Conservation (phyloP, 768 basidiomycete species). For the Kwoniella dejecticola region DNA sequence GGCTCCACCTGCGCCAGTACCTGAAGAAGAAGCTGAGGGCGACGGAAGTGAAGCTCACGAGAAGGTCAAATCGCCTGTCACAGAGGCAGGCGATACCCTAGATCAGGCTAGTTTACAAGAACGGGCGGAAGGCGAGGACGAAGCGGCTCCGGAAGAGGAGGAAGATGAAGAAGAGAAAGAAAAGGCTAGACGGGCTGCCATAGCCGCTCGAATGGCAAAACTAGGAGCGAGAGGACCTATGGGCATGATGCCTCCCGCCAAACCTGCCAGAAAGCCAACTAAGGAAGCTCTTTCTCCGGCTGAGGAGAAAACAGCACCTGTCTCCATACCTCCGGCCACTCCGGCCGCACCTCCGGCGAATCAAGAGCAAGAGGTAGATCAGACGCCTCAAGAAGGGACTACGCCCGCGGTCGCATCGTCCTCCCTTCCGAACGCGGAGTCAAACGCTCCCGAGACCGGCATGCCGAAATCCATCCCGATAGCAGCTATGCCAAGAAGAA, state of each 20-base stretch:
- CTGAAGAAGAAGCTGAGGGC: conserved; percentile 35
- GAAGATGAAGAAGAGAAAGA: conserved; percentile 51
- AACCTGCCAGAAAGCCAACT: conserved; percentile 65
- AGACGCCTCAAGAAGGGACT: conserved; percentile 7
- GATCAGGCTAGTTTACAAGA: conserved; percentile 29
- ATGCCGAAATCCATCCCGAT: conserved; percentile 65
- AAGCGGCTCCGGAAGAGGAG: conserved; percentile 20
- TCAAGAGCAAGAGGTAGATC: conserved; percentile 1
- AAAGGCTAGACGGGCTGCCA: conserved; percentile 66
- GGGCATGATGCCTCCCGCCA: conserved; percentile 67
- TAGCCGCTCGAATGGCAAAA: conserved; percentile 90
- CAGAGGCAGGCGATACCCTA: conserved; percentile 15
- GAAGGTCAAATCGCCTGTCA: conserved; percentile 15
- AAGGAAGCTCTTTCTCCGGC: conserved; percentile 52
- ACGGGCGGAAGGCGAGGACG: conserved; percentile 63
- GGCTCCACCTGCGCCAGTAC: conserved; percentile 35
- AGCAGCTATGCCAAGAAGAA: conserved; percentile 70
- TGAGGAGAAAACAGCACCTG: conserved; percentile 15
- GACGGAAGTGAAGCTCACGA: conserved; percentile 26
- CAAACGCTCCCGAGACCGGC: conserved; percentile 17
- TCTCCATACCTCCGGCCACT: conserved; percentile 4
- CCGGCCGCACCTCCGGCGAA: conserved; percentile 1
- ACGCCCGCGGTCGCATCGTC: neutral
- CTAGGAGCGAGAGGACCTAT: conserved; percentile 68
- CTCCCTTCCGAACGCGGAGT: conserved; percentile 7